Conservation (phyloP, 768 basidiomycete species). For the Collybia nuda region DNA sequence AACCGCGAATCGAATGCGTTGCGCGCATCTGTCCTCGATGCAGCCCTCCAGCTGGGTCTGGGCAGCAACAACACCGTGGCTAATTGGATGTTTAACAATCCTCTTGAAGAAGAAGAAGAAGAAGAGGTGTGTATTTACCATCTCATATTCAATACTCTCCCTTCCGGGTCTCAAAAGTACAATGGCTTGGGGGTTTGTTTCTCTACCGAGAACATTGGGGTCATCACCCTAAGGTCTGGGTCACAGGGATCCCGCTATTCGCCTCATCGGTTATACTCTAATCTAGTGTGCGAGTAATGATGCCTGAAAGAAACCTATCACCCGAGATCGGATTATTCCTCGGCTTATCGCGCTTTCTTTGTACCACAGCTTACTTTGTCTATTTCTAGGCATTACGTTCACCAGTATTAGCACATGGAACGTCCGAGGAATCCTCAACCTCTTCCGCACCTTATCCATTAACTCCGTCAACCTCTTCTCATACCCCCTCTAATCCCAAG, state of each 20-base stretch:
- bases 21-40: constrained; percentile 74
- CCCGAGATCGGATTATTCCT: not conserved
- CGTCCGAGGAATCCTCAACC: constrained; percentile 30
- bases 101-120: constrained; percentile 57
- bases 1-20: constrained; percentile 57
- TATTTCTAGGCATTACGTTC: constrained; percentile 17
- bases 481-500: constrained; percentile 8
- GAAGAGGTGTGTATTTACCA: constrained; percentile 28
- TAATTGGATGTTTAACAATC: constrained; percentile 72
- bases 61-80: constrained; percentile 58
- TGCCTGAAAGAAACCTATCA: too few species aligned
- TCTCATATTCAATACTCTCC: not conserved
- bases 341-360: not conserved
- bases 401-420: constrained; percentile 30
- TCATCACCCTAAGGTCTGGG: not conserved
- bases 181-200: too few species aligned
- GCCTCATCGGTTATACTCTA: not conserved
- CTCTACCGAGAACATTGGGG: not conserved
- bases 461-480: constrained; percentile 14
- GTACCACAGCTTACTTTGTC: not conserved
- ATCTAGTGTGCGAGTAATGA: too few species aligned
- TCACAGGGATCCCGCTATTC: not conserved
- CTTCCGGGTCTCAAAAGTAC: not conserved
- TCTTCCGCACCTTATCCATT: constrained; percentile 20
- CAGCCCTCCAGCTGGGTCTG: constrained; percentile 67